phyloP scores from a whole-genome alignment of 495 filamentous ascomycete species.

The Astrothelium subdiscretum region DNA sequence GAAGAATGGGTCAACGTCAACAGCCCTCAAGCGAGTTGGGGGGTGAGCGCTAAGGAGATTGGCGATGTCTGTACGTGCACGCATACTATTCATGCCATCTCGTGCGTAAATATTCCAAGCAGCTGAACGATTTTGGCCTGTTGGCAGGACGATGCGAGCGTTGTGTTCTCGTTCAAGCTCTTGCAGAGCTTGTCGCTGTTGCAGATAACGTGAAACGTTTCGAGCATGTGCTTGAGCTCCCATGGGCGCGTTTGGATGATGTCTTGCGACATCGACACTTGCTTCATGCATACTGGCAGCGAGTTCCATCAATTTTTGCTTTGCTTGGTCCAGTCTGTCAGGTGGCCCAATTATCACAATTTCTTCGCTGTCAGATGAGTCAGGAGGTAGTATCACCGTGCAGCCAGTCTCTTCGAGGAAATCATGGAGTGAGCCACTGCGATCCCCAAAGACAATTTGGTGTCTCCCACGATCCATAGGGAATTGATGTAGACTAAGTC shows the following conservation, averaged over 20 bases:
- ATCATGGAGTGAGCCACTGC: conserved; percentile 63
- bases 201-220: conserved; percentile 73
- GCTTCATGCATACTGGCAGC: conserved; percentile 71
- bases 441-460: conserved; percentile 81
- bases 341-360: conserved; percentile 74
- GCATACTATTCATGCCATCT: conserved; percentile 70
- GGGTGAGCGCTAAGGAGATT: conserved; percentile 69
- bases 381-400: conserved; percentile 65
- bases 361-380: conserved; percentile 61
- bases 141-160: conserved; percentile 69
- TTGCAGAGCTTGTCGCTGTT: conserved; percentile 61
- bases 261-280: conserved; percentile 63
- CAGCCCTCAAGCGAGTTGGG: conserved; percentile 56
- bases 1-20: conserved; percentile 76
- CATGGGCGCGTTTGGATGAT: conserved; percentile 59
- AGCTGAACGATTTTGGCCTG: conserved; percentile 45
- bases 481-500: conserved; percentile 59
- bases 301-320: conserved; percentile 70
- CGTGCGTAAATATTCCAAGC: conserved; percentile 78
- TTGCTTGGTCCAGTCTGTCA: conserved; percentile 55
- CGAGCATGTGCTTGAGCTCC: conserved; percentile 67
- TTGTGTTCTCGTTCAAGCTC: conserved; percentile 65
- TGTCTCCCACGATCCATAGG: conserved; percentile 68
- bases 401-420: conserved; percentile 89
- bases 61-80: conserved; percentile 70